Evolutionary conservation across 2,329 filamentous ascomycete genomes (phyloP).

Genomic region (Neobulgaria alba): DNA sequence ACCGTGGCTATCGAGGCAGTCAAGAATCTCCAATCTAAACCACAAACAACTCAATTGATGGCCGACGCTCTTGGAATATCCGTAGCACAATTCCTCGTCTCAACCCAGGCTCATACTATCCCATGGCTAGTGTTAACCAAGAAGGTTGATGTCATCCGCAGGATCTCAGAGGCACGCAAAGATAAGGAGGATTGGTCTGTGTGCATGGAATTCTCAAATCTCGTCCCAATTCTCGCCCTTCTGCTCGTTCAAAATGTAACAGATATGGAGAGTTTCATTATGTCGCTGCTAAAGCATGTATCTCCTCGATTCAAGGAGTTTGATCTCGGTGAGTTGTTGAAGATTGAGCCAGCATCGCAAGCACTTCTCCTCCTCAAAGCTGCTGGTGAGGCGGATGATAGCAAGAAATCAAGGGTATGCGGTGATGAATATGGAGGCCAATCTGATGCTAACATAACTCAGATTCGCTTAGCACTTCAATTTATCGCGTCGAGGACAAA

Average conservation of each 20-base stretch:
- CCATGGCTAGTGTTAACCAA: constrained; percentile 79
- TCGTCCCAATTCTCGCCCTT: constrained; percentile 49
- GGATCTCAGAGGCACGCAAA: constrained; percentile 70
- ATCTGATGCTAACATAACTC: constrained; percentile 2
- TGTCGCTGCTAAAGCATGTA: constrained; percentile 58
- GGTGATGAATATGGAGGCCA: background rate
- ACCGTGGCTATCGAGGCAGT: constrained; percentile 74
- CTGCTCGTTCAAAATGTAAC: constrained; percentile 48
- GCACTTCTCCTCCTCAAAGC: constrained; percentile 76
- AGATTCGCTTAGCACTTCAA: constrained; percentile 28
- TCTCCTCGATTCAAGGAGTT: constrained; percentile 61
- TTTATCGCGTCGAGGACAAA: constrained; percentile 32
- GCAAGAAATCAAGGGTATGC: constrained; percentile 49
- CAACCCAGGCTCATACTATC: constrained; percentile 73
- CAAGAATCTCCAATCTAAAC: constrained; percentile 69
- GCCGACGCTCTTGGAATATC: constrained; percentile 74
- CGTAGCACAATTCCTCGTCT: constrained; percentile 62
- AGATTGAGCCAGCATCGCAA: constrained; percentile 65
- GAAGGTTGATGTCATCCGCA: constrained; percentile 68
- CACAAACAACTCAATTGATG: constrained; percentile 73
- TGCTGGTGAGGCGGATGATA: constrained; percentile 58
- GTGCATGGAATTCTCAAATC: constrained; percentile 47
- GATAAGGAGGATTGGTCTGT: constrained; percentile 52
- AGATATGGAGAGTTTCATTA: constrained; percentile 55
- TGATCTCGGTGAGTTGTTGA: constrained; percentile 60